Percentiles rank a stretch among this genome's conserved stretches.
These are phyloP conservation scores for Phytophthora cactorum DNA, from an alignment of 352 stramenopile genomes.

Conservation along the genomic window DNA sequence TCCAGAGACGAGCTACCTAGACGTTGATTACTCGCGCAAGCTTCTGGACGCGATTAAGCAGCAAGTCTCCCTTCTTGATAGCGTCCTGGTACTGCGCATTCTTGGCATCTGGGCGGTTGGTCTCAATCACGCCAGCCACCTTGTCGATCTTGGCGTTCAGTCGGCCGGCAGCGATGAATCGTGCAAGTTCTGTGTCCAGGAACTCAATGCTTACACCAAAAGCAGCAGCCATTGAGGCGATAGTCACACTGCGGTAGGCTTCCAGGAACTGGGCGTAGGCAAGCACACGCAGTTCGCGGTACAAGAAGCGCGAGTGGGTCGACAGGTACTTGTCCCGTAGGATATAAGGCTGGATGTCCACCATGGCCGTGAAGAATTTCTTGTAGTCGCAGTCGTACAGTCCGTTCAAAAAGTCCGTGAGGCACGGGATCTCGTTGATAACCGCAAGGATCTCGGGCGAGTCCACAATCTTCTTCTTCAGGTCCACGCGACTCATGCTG, in stretches of 20 bases:
- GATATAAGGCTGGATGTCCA: constrained; percentile 84
- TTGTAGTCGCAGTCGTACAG: constrained; percentile 99
- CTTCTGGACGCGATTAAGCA: constrained; percentile 99
- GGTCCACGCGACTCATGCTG: constrained; percentile 91
- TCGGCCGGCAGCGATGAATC: constrained; percentile 97
- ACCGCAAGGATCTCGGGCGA: constrained; percentile 96
- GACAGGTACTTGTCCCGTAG: constrained; percentile 95
- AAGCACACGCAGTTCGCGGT: constrained; percentile 97
- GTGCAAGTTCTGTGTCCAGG: constrained; percentile 96
- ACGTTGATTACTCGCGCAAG: constrained; percentile 97
- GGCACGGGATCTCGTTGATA: constrained; percentile 81
- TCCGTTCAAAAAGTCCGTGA: constrained; percentile 91
- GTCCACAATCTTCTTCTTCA: constrained; percentile 99
- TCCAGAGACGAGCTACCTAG: constrained; percentile 40
- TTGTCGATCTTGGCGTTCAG: constrained; percentile 99
- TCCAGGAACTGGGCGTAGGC: constrained; percentile 99
- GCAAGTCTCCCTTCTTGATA: constrained; percentile 98
- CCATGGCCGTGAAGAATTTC: constrained; percentile 95
- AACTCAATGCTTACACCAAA: constrained; percentile 97
- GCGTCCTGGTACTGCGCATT: constrained; percentile 99
- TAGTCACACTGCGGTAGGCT: constrained; percentile 96
- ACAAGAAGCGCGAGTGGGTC: constrained; percentile 92
- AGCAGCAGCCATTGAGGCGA: constrained; percentile 95
- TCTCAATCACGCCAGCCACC: constrained; percentile 98
- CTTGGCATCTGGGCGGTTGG: constrained; percentile 98